Conservation (phyloP, 1,284 basidiomycete genomes). For the Porphyrellus sp. region DNA sequence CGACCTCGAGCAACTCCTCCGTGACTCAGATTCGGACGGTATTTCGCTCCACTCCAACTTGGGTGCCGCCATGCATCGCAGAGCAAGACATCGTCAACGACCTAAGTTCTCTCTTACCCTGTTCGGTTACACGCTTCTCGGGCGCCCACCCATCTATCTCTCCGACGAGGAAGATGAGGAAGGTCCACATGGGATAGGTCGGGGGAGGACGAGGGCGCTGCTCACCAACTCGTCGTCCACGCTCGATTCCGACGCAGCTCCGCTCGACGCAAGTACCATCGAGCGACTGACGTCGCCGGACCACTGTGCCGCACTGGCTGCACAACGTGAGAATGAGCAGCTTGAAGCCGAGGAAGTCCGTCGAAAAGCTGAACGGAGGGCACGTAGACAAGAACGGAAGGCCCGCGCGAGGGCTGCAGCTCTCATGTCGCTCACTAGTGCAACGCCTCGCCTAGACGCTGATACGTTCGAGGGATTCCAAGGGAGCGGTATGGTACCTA, state of each 20-base stretch:
- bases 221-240: conserved; percentile 46
- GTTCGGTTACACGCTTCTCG: conserved; percentile 65
- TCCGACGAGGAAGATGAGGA: conserved; percentile 45
- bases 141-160: conserved; percentile 54
- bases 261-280: conserved; percentile 54
- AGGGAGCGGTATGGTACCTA: conserved; percentile 36
- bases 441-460: conserved; percentile 18
- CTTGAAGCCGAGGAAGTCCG: conserved; percentile 39
- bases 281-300: conserved; percentile 42
- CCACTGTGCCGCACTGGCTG: conserved; percentile 31
- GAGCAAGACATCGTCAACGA: conserved; percentile 36
- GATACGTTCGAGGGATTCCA: conserved; percentile 59
- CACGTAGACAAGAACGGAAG: conserved; percentile 44
- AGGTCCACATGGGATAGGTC: conserved; percentile 8
- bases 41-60: conserved; percentile 66
- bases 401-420: conserved; percentile 44
- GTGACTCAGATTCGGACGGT: conserved; percentile 49
- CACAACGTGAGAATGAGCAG: conserved; percentile 35
- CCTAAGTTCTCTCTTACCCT: conserved; percentile 51
- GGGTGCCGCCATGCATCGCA: conserved; percentile 36
- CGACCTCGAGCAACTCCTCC: conserved; percentile 60
- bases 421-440: conserved; percentile 39
- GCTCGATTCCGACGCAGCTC: conserved; percentile 65
- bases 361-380: conserved; percentile 47
- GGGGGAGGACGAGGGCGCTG: conserved; percentile 14